Conservation (phyloP, 768 basidiomycete species). For the Russula olivacea region DNA sequence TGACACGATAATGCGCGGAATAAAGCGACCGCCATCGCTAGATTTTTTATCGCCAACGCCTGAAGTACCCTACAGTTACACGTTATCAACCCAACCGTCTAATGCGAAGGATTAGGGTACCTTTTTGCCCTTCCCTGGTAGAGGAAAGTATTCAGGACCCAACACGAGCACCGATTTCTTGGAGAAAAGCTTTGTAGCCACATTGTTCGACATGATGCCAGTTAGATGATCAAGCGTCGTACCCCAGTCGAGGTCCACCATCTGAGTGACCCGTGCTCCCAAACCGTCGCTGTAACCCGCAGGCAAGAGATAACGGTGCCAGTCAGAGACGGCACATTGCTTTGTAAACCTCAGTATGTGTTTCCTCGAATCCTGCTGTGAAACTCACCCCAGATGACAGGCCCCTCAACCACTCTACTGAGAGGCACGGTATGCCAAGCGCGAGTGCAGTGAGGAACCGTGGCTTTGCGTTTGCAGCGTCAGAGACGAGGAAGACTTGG, state of each 20-base stretch:
- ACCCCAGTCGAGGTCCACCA: slow-evolving; percentile 47
- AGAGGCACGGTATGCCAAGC: slow-evolving; percentile 79
- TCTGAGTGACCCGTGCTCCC: slow-evolving; percentile 40
- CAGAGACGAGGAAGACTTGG: slow-evolving; percentile 61
- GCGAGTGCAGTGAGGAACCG: slow-evolving; percentile 82
- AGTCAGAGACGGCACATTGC: slow-evolving; percentile 38
- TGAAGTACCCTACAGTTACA: slow-evolving; percentile 4
- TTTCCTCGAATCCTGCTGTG: background rate
- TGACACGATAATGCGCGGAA: slow-evolving; percentile 62
- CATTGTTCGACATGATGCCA: slow-evolving; percentile 53
- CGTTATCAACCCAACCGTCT: slow-evolving; percentile 15
- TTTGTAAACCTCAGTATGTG: slow-evolving; percentile 1
- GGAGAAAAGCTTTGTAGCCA: slow-evolving; percentile 52
- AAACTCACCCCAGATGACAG: slow-evolving; percentile 32
- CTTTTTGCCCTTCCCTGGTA: slow-evolving; percentile 37
- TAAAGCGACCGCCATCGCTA: slow-evolving; percentile 39
- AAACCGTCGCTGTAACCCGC: slow-evolving; percentile 43
- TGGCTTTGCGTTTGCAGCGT: slow-evolving; percentile 60
- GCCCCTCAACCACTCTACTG: slow-evolving; percentile 47
- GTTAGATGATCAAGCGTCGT: slow-evolving; percentile 45
- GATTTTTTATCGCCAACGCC: slow-evolving; percentile 19
- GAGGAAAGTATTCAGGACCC: slow-evolving; percentile 50
- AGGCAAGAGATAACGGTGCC: slow-evolving; percentile 55
- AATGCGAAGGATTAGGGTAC: slow-evolving; percentile 25
- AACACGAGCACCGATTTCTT: slow-evolving; percentile 55